These are phyloP conservation scores for Dactylonectria macrodidyma DNA, from an alignment of 2,329 filamentous ascomycete genomes.

Conservation along the genomic window DNA sequence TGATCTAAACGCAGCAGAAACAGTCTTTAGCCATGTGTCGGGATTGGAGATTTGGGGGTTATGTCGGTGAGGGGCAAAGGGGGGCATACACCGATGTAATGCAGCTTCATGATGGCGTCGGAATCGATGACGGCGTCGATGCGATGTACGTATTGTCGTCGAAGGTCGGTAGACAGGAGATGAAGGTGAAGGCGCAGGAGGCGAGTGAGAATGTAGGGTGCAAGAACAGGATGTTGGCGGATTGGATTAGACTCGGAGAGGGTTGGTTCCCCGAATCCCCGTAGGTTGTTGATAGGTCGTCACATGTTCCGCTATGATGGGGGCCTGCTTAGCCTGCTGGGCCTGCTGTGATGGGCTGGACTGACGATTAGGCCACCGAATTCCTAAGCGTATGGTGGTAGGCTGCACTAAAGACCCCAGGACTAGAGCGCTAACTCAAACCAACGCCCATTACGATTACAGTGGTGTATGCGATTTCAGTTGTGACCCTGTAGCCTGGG, in stretches of 20 bases:
- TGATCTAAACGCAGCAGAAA: conserved; percentile 69
- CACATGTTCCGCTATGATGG: conserved; percentile 48
- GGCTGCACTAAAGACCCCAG: neutral
- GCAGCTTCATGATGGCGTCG: conserved; percentile 80
- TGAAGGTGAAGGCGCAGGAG: conserved; percentile 1
- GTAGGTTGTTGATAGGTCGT: conserved; percentile 38
- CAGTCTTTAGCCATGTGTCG: conserved; percentile 41
- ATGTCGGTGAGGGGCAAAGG: conserved; percentile 45
- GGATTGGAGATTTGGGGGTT: conserved; percentile 6
- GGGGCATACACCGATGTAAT: conserved; percentile 85
- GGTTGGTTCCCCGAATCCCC: conserved; percentile 31
- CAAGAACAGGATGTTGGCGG: conserved; percentile 21
- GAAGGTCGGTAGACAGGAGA: neutral
- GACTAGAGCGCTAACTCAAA: conserved; percentile 4
- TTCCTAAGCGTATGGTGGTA: conserved; percentile 12
- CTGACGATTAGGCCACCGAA: conserved; percentile 27
- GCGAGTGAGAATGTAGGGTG: conserved; percentile 25
- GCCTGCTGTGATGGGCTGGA: conserved; percentile 26
- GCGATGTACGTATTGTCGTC: conserved; percentile 2
- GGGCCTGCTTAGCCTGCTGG: conserved; percentile 27
- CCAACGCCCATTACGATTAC: too few species aligned
- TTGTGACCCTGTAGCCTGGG: neutral
- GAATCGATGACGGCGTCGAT: conserved; percentile 6
- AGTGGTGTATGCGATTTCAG: neutral
- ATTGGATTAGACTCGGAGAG: conserved; percentile 27